Evolutionary conservation across 2,329 filamentous ascomycete genomes (phyloP).

Genomic region (Scytalidium sp.): DNA sequence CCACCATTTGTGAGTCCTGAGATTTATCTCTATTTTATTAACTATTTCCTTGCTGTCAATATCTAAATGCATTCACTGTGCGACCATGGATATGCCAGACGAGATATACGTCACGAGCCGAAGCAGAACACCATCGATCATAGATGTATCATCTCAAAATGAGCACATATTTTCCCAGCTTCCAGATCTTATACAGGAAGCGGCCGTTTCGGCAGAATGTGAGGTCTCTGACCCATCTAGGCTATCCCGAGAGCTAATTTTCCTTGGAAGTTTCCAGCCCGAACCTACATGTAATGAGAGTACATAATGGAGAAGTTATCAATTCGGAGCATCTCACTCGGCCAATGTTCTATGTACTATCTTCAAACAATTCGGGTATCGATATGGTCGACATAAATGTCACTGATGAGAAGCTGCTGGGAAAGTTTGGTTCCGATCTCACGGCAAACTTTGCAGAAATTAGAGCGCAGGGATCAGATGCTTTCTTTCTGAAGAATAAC

Average conservation of each 20-base stretch:
- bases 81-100: neutral
- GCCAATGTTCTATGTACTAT: slow-evolving; percentile 20
- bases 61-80: neutral
- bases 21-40: neutral
- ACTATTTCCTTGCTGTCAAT: neutral
- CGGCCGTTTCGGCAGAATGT: slow-evolving; percentile 24
- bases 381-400: slow-evolving; percentile 19
- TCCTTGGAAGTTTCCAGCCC: slow-evolving; percentile 18
- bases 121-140: slow-evolving; percentile 21
- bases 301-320: slow-evolving; percentile 11
- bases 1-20: no score
- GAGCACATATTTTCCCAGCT: slow-evolving; percentile 19
- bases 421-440: slow-evolving; percentile 22
- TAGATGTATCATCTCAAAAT: slow-evolving; percentile 21
- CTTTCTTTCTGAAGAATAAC: slow-evolving; percentile 23
- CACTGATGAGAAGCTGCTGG: slow-evolving; percentile 20
- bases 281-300: slow-evolving; percentile 18
- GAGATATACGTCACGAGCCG: slow-evolving; percentile 22
- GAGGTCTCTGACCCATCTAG: slow-evolving; percentile 1
- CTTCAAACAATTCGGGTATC: slow-evolving; percentile 21
- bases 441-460: slow-evolving; percentile 27
- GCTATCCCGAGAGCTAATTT: slow-evolving; percentile 8
- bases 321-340: slow-evolving; percentile 15
- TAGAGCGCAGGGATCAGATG: slow-evolving; percentile 16
- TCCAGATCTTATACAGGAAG: slow-evolving; percentile 26